Conservation (phyloP, 306 rosid species). For the Glycine soja region DNA sequence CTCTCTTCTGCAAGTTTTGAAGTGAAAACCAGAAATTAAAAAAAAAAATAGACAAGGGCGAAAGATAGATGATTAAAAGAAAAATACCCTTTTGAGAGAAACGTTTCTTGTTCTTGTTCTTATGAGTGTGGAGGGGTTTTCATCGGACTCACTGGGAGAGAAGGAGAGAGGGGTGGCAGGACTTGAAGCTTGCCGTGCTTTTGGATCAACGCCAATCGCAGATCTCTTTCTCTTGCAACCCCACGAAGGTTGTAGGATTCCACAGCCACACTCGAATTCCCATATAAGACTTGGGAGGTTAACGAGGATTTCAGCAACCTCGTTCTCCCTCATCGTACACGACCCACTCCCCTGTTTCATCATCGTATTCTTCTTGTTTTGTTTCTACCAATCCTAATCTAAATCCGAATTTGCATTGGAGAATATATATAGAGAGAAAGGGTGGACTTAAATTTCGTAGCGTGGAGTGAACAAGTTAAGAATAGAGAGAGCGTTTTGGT, state of each 20-base stretch:
- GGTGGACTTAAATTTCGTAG: no score
- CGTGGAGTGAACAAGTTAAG: neutral
- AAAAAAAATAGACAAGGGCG: no score
- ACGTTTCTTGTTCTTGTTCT: conserved; percentile 27
- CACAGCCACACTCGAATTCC: neutral
- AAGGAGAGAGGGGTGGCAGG: conserved; percentile 67
- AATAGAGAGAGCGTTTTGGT: neutral
- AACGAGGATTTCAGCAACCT: conserved; percentile 52
- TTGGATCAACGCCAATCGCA: conserved; percentile 3
- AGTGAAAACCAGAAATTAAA: neutral
- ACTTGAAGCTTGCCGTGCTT: conserved; percentile 49
- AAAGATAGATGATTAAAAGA: conserved; percentile 18
- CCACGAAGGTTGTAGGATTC: conserved; percentile 46
- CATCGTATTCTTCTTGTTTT: neutral
- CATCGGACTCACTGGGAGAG: conserved; percentile 66
- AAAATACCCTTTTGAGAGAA: conserved; percentile 56
- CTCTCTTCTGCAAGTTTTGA: conserved; percentile 53
- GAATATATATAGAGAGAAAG: neutral
- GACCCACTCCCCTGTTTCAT: neutral
- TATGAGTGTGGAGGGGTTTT: conserved; percentile 41
- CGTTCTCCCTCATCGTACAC: conserved; percentile 38
- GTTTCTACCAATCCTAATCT: neutral
- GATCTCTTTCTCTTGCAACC: conserved; percentile 63
- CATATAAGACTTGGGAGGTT: conserved; percentile 28
- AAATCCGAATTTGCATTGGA: conserved; percentile 1